Conservation (phyloP, 2,329 filamentous ascomycete species). For the Colletotrichum brevisporum region DNA sequence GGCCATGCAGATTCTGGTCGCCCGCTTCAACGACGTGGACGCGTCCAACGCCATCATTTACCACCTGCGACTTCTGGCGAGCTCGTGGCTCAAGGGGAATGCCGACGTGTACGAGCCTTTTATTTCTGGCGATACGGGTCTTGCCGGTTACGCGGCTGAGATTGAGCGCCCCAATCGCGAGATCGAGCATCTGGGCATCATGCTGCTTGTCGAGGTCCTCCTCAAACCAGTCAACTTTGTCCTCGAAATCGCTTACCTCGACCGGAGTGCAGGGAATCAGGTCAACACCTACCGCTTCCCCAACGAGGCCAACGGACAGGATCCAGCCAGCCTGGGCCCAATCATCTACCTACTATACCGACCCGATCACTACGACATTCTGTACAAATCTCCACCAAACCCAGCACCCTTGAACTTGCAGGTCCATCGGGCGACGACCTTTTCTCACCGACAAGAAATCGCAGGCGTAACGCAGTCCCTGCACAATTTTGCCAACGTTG, state of each 20-base stretch:
- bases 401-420: constrained; percentile 58
- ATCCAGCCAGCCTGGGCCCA: constrained; percentile 59
- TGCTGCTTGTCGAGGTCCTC: constrained; percentile 82
- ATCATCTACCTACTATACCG: constrained; percentile 74
- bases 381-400: constrained; percentile 73
- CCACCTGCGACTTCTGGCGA: constrained; percentile 85
- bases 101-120: constrained; percentile 79
- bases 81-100: constrained; percentile 86
- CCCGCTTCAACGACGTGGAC: constrained; percentile 80
- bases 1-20: constrained; percentile 67
- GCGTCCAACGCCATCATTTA: constrained; percentile 85
- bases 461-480: constrained; percentile 56
- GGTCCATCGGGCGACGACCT: constrained; percentile 65
- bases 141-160: constrained; percentile 78
- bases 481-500: constrained; percentile 57
- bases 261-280: constrained; percentile 83
- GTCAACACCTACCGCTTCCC: constrained; percentile 81
- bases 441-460: constrained; percentile 62
- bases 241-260: constrained; percentile 91
- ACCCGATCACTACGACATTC: constrained; percentile 92
- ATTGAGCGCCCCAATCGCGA: constrained; percentile 85
- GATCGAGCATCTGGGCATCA: constrained; percentile 91
- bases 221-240: constrained; percentile 84
- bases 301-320: constrained; percentile 64
- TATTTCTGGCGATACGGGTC: constrained; percentile 69